phyloP scores from a whole-genome alignment of 352 stramenopile species.

The Phytophthora fragariaefolia region DNA sequence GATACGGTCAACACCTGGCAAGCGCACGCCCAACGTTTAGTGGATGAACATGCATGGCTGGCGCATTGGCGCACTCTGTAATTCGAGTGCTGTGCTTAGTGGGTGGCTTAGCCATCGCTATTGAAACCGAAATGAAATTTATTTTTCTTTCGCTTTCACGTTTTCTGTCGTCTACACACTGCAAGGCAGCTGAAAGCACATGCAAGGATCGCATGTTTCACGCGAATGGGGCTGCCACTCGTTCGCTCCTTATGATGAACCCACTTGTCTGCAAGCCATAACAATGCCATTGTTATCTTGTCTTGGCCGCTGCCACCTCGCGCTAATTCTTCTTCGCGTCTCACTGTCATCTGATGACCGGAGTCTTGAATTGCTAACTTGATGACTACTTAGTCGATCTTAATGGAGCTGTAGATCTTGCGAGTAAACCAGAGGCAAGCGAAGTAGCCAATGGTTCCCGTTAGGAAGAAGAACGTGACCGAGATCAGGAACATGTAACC shows the following conservation, averaged over 20 bases:
- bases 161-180: conserved; percentile 38
- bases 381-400: conserved; percentile 86
- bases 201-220: conserved; percentile 14
- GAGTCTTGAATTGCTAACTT: conserved; percentile 32
- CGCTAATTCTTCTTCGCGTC: conserved; percentile 20
- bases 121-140: conserved; percentile 37
- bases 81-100: background rate
- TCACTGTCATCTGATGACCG: conserved; percentile 14
- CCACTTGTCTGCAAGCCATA: background rate
- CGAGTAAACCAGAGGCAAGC: conserved; percentile 98
- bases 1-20: conserved; percentile 60
- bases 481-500: conserved; percentile 99
- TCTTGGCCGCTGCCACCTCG: conserved; percentile 11
- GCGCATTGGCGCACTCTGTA: conserved; percentile 84
- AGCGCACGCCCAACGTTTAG: conserved; percentile 39
- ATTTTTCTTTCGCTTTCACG: conserved; percentile 35
- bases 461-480: conserved; percentile 97
- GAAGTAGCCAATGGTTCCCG: conserved; percentile 96
- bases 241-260: conserved; percentile 18
- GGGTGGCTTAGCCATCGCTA: background rate
- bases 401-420: conserved; percentile 98
- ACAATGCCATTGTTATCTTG: conserved; percentile 7
- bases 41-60: conserved; percentile 66
- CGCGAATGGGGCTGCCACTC: background rate
- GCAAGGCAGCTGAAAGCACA: conserved; percentile 18